Evolutionary conservation across 2,329 filamentous ascomycete genomes (phyloP).

Genomic region (Pseudocercospora crystallina): DNA sequence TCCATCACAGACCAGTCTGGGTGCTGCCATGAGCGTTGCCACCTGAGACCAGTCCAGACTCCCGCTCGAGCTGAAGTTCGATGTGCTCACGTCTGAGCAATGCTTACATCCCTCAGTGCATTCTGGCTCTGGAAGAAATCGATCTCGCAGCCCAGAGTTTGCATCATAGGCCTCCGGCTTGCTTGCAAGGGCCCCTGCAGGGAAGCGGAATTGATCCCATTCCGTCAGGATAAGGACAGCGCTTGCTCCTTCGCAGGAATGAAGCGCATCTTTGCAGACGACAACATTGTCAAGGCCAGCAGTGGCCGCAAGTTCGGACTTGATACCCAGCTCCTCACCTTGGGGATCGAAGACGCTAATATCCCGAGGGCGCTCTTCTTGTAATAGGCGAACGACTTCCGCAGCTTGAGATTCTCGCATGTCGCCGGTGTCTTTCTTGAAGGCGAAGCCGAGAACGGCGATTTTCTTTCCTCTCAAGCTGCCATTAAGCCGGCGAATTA

Average conservation of each 20-base stretch:
- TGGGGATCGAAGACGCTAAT: constrained; percentile 68
- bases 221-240: constrained; percentile 34
- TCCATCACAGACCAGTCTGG: constrained; percentile 36
- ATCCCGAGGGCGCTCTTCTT: constrained; percentile 62
- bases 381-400: constrained; percentile 64
- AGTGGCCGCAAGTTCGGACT: too few species aligned
- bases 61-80: neutral
- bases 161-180: too few species aligned
- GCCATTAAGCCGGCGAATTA: constrained; percentile 59
- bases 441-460: constrained; percentile 70
- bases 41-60: constrained; percentile 32
- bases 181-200: too few species aligned
- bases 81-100: neutral
- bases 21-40: constrained; percentile 30
- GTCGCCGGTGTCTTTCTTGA: constrained; percentile 77
- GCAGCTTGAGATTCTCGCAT: constrained; percentile 69
- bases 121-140: neutral
- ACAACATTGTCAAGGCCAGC: too few species aligned
- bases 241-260: constrained; percentile 30
- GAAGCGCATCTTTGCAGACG: constrained; percentile 28
- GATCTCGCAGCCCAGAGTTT: too few species aligned
- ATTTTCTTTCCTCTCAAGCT: constrained; percentile 70
- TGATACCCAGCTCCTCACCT: too few species aligned
- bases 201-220: constrained; percentile 34
- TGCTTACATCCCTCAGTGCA: neutral